Evolutionary conservation across 139 green algal species (phyloP), one percentile per base, ranked within the genome.

Genomic region (Asterochloris sp.): DNA sequence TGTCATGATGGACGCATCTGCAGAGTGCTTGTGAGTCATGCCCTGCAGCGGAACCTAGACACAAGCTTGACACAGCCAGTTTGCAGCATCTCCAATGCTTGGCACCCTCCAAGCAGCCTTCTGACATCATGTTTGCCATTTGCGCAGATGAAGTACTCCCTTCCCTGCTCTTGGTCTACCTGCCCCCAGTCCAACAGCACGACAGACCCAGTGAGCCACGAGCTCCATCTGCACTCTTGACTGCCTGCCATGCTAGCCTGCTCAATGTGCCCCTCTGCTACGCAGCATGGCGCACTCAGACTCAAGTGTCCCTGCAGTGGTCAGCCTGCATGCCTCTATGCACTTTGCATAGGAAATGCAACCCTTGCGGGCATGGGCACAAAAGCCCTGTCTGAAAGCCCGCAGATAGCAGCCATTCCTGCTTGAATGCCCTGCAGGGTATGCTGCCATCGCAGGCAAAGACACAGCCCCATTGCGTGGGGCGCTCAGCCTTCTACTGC

Each of bases 401-500:
- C 26, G 15, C 23, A 62, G 26, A 23, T 26, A 47, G 73, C 13
- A 21, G 12, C 62, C 14, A 8, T 74, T 80, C 76, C 77, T 24
- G 19, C 29, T 21, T 24, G 29, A 13, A 10, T 79, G 26, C 29
- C 0, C 12, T 79, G 79, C 67, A 68, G 69, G 80, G 61, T 13
- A 64, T 62, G 24, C 54, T n/a, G 69, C 26, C 14, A 67, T 77
- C 29, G 16, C 69, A 78, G 47, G 47, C 16, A 54, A 26, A 29
- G 71, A 15, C 19, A 78, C 69, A 0, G 28, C 83, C n/a, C 61
- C 63, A 69, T 38, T 89, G 66, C 83, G 89, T 21, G 89, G 84
- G 26, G 69, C 67, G 23, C 78, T 93, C 47, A 88, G 88, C 12
- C 81, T 92, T 74, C 73, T 93, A 69, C 85, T 93, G 61, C 86